Conservation (phyloP, 2,329 filamentous ascomycete species). For the Beauveria brongniartii region DNA sequence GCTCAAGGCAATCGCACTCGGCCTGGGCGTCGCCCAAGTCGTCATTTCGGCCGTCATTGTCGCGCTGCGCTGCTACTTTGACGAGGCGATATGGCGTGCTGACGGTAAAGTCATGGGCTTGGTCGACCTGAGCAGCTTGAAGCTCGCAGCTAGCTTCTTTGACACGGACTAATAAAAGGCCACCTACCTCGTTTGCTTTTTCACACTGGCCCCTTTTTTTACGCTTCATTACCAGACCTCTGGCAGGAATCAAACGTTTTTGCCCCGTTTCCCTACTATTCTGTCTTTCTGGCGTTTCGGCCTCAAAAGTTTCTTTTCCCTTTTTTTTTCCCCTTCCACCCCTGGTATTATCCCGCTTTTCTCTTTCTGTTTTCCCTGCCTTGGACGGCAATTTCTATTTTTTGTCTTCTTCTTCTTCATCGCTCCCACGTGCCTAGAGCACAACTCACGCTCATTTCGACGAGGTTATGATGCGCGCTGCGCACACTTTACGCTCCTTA, state of each 20-base stretch:
- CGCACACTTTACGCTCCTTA: slow-evolving; percentile 1
- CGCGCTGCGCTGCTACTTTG: slow-evolving; percentile 33
- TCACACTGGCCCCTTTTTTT: background rate
- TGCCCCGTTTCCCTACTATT: background rate
- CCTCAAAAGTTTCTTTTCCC: background rate
- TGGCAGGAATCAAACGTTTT: background rate
- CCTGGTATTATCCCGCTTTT: background rate
- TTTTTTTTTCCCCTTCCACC: background rate
- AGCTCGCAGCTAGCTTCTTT: slow-evolving; percentile 37
- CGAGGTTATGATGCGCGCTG: background rate
- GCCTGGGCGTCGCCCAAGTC: slow-evolving; percentile 33
- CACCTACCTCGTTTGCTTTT: background rate
- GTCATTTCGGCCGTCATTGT: slow-evolving; percentile 27
- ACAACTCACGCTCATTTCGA: background rate
- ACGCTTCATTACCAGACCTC: background rate
- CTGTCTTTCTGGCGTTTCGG: background rate
- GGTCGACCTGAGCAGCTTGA: slow-evolving; percentile 36
- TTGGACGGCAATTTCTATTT: background rate
- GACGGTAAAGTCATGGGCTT: slow-evolving; percentile 41
- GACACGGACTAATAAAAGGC: slow-evolving; percentile 27
- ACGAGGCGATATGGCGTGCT: slow-evolving; percentile 31
- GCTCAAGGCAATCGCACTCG: slow-evolving; percentile 31
- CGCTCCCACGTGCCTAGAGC: background rate
- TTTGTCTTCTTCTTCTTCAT: background rate
- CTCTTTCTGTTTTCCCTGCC: background rate